phyloP scores from a whole-genome alignment of 345 rosid species.

The Gossypium raimondii region DNA sequence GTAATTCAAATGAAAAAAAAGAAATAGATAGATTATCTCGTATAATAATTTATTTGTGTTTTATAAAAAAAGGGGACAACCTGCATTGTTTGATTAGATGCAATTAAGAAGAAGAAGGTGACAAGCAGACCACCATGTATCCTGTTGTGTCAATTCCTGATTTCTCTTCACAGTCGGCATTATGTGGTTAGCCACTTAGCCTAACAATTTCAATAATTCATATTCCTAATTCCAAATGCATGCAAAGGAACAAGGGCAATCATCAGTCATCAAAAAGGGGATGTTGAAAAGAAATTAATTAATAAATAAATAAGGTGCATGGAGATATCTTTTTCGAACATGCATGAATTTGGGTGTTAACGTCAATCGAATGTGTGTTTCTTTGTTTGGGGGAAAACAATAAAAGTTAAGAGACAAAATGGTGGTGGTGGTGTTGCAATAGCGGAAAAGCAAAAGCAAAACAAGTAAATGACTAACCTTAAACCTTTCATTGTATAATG shows the following conservation, averaged over 20 bases:
- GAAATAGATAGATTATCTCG: neutral
- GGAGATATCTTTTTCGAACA: neutral
- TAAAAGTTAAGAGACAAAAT: neutral
- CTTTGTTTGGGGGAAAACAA: neutral
- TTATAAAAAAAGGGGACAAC: constrained; percentile 13
- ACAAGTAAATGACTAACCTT: neutral
- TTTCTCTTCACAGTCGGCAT: constrained; percentile 9
- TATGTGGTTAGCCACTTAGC: constrained; percentile 14
- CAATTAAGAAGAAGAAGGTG: constrained; percentile 19
- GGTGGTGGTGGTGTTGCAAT: neutral
- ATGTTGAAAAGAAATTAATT: neutral
- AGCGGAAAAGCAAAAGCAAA: neutral
- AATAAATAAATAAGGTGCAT: neutral
- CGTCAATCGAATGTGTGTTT: neutral
- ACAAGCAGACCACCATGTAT: constrained; percentile 30
- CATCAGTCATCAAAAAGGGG: neutral
- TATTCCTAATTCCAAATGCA: constrained; percentile 20
- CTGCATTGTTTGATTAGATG: constrained; percentile 14
- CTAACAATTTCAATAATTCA: constrained; percentile 27
- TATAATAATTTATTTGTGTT: constrained; percentile 24
- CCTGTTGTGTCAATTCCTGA: constrained; percentile 26
- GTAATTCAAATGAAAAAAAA: neutral
- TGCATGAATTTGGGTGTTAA: constrained; percentile 28
- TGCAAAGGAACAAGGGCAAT: constrained; percentile 19
- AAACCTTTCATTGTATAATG: neutral